phyloP scores from a whole-genome alignment of 2,329 filamentous ascomycete species.

The Xylariaceae sp. region DNA sequence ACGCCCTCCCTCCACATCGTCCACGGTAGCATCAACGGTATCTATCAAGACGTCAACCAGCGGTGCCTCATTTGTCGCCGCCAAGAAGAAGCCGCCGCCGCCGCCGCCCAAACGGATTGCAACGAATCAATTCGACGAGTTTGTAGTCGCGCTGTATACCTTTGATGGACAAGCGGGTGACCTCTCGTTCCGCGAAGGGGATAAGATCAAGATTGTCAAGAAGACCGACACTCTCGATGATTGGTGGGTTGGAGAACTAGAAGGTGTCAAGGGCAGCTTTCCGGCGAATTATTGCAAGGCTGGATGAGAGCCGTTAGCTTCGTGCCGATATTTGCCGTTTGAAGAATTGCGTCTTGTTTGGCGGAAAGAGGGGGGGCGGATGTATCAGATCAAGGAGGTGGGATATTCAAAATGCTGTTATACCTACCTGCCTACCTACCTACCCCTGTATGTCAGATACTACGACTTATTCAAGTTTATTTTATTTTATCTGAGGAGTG shows the following conservation, averaged over 20 bases:
- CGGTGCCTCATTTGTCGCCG: constrained; percentile 29
- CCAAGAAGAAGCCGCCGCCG: constrained; percentile 73
- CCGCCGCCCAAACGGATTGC: constrained; percentile 57
- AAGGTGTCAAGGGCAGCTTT: constrained; percentile 64
- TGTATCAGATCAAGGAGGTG: background rate
- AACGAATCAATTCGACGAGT: constrained; percentile 45
- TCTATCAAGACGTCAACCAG: constrained; percentile 27
- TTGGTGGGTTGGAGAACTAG: constrained; percentile 80
- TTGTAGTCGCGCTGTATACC: constrained; percentile 67
- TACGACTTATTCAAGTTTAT: too few species aligned
- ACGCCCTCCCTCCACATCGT: constrained; percentile 24
- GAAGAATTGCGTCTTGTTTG: background rate
- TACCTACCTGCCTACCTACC: too few species aligned
- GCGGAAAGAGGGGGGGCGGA: background rate
- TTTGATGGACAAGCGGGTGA: constrained; percentile 69
- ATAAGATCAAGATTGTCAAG: constrained; percentile 70
- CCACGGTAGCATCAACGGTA: constrained; percentile 25
- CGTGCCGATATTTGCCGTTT: background rate
- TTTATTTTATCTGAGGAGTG: too few species aligned
- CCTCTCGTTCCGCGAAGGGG: constrained; percentile 69
- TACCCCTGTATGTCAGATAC: too few species aligned
- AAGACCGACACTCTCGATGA: constrained; percentile 76
- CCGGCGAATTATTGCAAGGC: constrained; percentile 74
- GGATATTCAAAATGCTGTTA: background rate
- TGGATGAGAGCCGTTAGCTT: constrained; percentile 19